These are phyloP conservation scores for Wallacemonas collosoma DNA, from an alignment of 208 protist genomes.

Conservation along the genomic window DNA sequence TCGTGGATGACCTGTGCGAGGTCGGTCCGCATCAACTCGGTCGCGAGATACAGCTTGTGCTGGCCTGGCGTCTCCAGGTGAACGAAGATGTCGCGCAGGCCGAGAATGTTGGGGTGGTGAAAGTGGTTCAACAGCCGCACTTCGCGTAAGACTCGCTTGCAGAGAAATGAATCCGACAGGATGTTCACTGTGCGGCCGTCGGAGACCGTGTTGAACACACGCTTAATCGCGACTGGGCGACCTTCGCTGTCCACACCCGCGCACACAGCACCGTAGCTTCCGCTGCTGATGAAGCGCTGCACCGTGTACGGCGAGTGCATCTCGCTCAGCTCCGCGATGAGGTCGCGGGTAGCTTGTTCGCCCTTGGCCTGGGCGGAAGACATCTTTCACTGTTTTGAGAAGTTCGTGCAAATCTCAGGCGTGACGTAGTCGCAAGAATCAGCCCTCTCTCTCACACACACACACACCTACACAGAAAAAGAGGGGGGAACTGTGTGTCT, in stretches of 20 bases:
- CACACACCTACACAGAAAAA: not conserved
- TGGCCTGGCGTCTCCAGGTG: conserved; percentile 77
- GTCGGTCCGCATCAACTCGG: conserved; percentile 96
- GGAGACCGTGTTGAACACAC: conserved; percentile 87
- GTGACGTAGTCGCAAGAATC: too few relatives aligned
- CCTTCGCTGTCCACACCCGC: conserved; percentile 73
- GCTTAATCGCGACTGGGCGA: conserved; percentile 79
- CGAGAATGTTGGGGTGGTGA: conserved; percentile 96
- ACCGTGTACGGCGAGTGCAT: conserved; percentile 83
- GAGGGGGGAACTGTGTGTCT: not conserved
- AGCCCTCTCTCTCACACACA: too few relatives aligned
- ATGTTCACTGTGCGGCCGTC: conserved; percentile 85
- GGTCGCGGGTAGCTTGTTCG: conserved; percentile 69
- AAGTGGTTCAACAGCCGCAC: conserved; percentile 95
- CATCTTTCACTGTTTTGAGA: not conserved
- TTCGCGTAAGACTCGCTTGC: conserved; percentile 92
- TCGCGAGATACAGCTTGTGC: conserved; percentile 96
- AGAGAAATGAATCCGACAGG: conserved; percentile 84
- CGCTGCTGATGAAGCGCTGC: conserved; percentile 84
- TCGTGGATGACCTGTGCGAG: conserved; percentile 94
- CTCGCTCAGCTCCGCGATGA: conserved; percentile 70
- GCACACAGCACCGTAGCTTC: conserved; percentile 89
- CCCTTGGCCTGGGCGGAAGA: conserved; percentile 49
- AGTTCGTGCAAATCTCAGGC: too few relatives aligned
- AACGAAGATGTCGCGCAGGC: conserved; percentile 94